Evolutionary conservation across 768 basidiomycete species (phyloP), one percentile per base, ranked within the genome.

Genomic region (Panaeolus cyanescens): DNA sequence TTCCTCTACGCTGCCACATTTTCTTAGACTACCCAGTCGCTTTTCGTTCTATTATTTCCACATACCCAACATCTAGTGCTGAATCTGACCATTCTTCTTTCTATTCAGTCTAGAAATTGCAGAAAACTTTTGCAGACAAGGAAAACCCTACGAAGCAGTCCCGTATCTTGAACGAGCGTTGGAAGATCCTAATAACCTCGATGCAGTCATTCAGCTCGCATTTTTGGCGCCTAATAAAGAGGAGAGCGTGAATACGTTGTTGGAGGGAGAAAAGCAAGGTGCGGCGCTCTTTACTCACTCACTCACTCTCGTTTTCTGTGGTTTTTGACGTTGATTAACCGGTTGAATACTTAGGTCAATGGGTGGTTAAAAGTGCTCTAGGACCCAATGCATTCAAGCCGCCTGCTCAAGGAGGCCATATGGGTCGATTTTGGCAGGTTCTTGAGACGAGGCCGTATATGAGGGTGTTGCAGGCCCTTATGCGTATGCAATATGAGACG

Each of bases 371-470:
- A 28, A 56, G 62, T 9, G 59, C 61, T 19, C 63, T 79, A 2
- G 75, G 79, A 2, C 54, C 68, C 1, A 64, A 72, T 12, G 75
- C 71, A 58, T 81, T 83, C 60, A 72, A 77, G n/a, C 40, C 40
- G 25, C 40, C 40, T 20, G 77, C 78, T 56, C 65, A 65, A n/a
- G 66, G 74, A 5, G 63, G 68, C 7, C 56, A 68, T 25, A 75
- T 77, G 5, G 79, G 78, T 8, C 62, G 67, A 5, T 83, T 79
- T 63, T 77, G 75, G 74, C 61, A 62, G 15, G 66, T 80, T 7
- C 40, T 77, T 6, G 72, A 76, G 61, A 80, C 80, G 6, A 71
- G 80, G 0, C 81, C 79, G 6, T 81, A 82, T 63, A 81, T 82
- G 77, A 77, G 80, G 8, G 70, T 80, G 7, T 67, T 81, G 7